A percentile compares a stretch with the other conserved stretches of the same genome.
Evolutionary conservation across 495 filamentous ascomycete species (phyloP).

Genomic region (Amorphotheca resinae): DNA sequence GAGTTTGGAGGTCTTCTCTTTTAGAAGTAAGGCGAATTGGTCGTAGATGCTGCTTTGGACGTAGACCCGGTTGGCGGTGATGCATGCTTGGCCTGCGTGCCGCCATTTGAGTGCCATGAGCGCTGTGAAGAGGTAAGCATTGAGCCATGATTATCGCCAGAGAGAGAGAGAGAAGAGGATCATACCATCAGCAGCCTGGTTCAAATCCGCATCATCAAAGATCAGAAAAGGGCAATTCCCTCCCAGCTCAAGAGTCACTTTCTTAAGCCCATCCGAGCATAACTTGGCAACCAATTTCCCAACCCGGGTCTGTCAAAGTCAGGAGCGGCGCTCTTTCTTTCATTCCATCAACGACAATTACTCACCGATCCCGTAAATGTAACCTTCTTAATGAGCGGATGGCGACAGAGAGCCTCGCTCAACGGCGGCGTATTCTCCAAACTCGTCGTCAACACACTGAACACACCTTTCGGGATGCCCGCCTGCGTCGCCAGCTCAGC

Average conservation of each 20-base stretch:
- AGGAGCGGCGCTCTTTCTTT: neutral
- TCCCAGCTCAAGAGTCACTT: constrained; percentile 59
- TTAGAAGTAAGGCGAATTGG: constrained; percentile 39
- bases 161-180: no score
- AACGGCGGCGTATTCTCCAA: constrained; percentile 51
- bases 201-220: constrained; percentile 60
- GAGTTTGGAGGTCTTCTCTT: constrained; percentile 40
- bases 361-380: constrained; percentile 54
- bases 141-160: neutral
- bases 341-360: neutral
- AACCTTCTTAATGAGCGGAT: constrained; percentile 54
- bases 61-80: constrained; percentile 62
- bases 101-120: constrained; percentile 51
- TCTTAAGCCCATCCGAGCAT: constrained; percentile 49
- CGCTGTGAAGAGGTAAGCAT: constrained; percentile 18
- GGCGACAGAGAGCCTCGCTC: constrained; percentile 52
- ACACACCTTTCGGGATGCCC: constrained; percentile 45
- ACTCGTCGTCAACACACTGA: constrained; percentile 48
- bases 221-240: constrained; percentile 67
- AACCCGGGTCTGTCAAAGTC: constrained; percentile 32
- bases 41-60: constrained; percentile 48
- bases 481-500: constrained; percentile 45
- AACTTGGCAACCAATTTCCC: constrained; percentile 47
- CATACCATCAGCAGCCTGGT: constrained; percentile 43
- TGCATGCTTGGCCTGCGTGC: constrained; percentile 58